Conservation (phyloP, 257 asterid species). For the Avicennia marina region DNA sequence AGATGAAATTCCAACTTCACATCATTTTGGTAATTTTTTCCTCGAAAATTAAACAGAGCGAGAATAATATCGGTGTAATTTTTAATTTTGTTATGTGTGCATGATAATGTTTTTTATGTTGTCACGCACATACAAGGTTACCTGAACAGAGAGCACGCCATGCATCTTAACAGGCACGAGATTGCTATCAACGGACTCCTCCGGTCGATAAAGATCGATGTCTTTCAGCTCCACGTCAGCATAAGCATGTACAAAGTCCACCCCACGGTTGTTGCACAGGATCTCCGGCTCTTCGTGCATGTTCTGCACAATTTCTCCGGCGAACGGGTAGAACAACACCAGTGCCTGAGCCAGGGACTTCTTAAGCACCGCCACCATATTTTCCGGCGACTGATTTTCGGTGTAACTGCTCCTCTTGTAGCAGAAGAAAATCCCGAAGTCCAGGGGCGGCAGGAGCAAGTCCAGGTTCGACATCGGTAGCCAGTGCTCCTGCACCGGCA, state of each 20-base stretch:
- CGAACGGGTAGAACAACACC: conserved; percentile 40
- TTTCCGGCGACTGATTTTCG: conserved; percentile 2
- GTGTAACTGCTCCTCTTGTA: conserved; percentile 25
- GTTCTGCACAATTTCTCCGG: conserved; percentile 43
- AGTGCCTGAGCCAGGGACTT: conserved; percentile 45
- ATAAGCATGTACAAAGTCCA: conserved; percentile 46
- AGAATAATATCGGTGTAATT: no score
- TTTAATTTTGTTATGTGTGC: no score
- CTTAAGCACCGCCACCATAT: conserved; percentile 30
- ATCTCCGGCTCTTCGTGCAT: conserved; percentile 55
- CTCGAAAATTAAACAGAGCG: no score
- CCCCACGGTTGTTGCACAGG: conserved; percentile 64
- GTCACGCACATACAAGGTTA: no score
- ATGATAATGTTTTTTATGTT: no score
- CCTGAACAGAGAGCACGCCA: conserved; percentile 68
- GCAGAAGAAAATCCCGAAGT: conserved; percentile 59
- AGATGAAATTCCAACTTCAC: no score
- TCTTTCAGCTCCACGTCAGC: conserved; percentile 44
- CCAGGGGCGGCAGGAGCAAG: conserved; percentile 62
- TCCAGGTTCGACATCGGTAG: conserved; percentile 72
- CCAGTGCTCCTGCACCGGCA: conserved; percentile 59
- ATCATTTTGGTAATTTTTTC: no score
- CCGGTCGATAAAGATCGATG: conserved; percentile 50
- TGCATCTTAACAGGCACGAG: conserved; percentile 48
- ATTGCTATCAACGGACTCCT: conserved; percentile 43